A percentile compares a stretch with the other conserved stretches of the same genome.
Evolutionary conservation across 2,329 filamentous ascomycete species (phyloP).

Genomic region (Exophiala bonariae): DNA sequence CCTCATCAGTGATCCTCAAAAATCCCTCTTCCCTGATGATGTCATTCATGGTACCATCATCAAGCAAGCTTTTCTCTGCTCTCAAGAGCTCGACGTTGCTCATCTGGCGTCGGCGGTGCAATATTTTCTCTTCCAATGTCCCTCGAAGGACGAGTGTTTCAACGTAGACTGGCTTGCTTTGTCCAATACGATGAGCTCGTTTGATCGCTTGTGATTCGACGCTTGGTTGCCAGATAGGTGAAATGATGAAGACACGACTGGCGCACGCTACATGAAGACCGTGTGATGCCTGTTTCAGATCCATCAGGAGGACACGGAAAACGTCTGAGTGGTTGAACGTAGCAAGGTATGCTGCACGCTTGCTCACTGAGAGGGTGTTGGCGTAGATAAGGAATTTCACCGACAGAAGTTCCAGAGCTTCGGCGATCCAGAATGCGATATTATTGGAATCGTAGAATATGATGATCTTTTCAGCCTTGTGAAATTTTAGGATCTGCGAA

Average conservation of each 20-base stretch:
- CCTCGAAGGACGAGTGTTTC: conserved; percentile 80
- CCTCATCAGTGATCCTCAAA: conserved; percentile 41
- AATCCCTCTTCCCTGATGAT: conserved; percentile 60
- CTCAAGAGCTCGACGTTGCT: conserved; percentile 56
- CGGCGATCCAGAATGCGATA: conserved; percentile 79
- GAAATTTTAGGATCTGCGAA: conserved; percentile 67
- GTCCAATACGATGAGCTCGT: conserved; percentile 82
- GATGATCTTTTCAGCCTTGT: conserved; percentile 78
- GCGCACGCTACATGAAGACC: conserved; percentile 83
- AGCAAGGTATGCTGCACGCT: conserved; percentile 72
- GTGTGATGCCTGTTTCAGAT: conserved; percentile 83
- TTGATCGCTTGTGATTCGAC: conserved; percentile 91
- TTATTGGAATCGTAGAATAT: conserved; percentile 92
- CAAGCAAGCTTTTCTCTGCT: conserved; percentile 58
- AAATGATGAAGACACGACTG: conserved; percentile 84
- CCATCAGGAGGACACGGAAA: conserved; percentile 83
- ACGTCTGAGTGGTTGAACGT: conserved; percentile 70
- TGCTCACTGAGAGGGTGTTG: conserved; percentile 56
- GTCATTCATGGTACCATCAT: conserved; percentile 57
- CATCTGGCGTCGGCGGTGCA: conserved; percentile 73
- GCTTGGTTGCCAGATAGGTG: conserved; percentile 79
- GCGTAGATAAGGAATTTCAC: conserved; percentile 62
- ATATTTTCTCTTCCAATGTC: conserved; percentile 82
- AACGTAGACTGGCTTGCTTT: conserved; percentile 74
- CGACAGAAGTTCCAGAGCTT: conserved; percentile 72